phyloP scores from a whole-genome alignment of 2,329 filamentous ascomycete genomes.

The Cordyceps farinosa region DNA sequence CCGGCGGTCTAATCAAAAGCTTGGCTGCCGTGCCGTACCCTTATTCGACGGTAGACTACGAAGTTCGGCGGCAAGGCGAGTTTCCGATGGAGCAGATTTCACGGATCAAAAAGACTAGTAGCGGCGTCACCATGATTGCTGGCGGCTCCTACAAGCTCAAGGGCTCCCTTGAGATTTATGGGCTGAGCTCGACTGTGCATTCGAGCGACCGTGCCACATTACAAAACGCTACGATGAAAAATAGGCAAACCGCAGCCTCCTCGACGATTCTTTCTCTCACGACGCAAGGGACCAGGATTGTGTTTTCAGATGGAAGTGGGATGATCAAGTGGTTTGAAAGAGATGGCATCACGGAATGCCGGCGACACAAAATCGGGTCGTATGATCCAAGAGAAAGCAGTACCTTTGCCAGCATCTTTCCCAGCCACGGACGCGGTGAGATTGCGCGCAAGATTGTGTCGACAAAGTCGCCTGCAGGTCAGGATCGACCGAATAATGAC shows the following conservation, averaged over 20 bases:
- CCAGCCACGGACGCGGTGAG: slow-evolving; percentile 56
- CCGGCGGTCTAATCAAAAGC: slow-evolving; percentile 73
- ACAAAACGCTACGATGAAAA: slow-evolving; percentile 59
- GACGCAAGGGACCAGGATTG: slow-evolving; percentile 76
- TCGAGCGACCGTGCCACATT: slow-evolving; percentile 26
- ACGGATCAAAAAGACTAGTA: slow-evolving; percentile 48
- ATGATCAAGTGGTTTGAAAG: slow-evolving; percentile 88
- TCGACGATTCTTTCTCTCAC: slow-evolving; percentile 79
- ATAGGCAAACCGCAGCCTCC: slow-evolving; percentile 76
- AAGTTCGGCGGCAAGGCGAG: slow-evolving; percentile 52
- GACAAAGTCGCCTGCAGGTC: slow-evolving; percentile 40
- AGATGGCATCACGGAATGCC: slow-evolving; percentile 65
- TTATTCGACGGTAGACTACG: slow-evolving; percentile 59
- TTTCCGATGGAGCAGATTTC: slow-evolving; percentile 53
- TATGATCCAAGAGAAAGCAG: slow-evolving; percentile 47
- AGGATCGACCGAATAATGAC: slow-evolving; percentile 48
- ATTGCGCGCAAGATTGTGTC: slow-evolving; percentile 78
- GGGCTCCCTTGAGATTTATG: slow-evolving; percentile 85
- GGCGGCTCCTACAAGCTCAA: slow-evolving; percentile 90
- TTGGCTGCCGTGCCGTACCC: slow-evolving; percentile 67
- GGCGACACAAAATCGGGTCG: slow-evolving; percentile 52
- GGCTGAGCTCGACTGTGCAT: slow-evolving; percentile 41
- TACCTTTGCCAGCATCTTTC: slow-evolving; percentile 53
- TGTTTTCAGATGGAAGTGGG: slow-evolving; percentile 80
- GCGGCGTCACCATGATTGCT: slow-evolving; percentile 68